These are phyloP conservation scores for Tanacetum coccineum DNA, from an alignment of 129 eudicot genomes.

Conservation along the genomic window DNA sequence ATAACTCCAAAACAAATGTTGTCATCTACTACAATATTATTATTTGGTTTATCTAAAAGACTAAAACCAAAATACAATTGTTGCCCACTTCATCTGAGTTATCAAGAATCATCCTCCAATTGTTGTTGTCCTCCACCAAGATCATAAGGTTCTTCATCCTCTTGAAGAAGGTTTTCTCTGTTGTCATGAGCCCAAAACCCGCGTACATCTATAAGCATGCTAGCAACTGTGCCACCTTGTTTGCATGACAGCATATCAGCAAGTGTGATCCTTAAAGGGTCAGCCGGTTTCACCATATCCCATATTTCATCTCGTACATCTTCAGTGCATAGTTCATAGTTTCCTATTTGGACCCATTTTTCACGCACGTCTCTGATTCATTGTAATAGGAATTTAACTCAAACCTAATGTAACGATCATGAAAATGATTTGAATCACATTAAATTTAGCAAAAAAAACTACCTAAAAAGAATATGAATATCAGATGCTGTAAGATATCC, in stretches of 20 bases:
- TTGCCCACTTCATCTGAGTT: no score
- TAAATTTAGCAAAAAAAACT: background rate
- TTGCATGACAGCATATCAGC: slow-evolving; percentile 64
- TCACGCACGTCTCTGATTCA: slow-evolving; percentile 75
- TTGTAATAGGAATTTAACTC: background rate
- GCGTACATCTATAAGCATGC: slow-evolving; percentile 93
- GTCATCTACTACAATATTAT: no score
- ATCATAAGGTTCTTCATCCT: slow-evolving; percentile 66
- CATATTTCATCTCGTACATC: slow-evolving; percentile 94
- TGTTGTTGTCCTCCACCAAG: slow-evolving; percentile 4
- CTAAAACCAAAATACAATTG: no score
- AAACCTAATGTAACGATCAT: background rate
- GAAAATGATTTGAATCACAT: background rate
- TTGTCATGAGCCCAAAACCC: slow-evolving; percentile 98
- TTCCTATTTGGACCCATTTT: slow-evolving; percentile 89
- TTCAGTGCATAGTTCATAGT: slow-evolving; percentile 75
- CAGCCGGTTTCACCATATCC: slow-evolving; percentile 92
- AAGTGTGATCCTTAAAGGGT: slow-evolving; percentile 64
- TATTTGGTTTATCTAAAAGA: no score
- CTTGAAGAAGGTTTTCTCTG: slow-evolving; percentile 90
- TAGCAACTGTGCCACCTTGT: slow-evolving; percentile 87
- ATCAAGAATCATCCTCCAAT: no score
- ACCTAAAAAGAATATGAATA: slow-evolving; percentile 89
- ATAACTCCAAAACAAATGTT: no score
- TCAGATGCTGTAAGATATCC: slow-evolving; percentile 79